These are phyloP conservation scores for Phialocephala subalpina DNA, from an alignment of 2,329 filamentous ascomycete species.

Conservation along the genomic window DNA sequence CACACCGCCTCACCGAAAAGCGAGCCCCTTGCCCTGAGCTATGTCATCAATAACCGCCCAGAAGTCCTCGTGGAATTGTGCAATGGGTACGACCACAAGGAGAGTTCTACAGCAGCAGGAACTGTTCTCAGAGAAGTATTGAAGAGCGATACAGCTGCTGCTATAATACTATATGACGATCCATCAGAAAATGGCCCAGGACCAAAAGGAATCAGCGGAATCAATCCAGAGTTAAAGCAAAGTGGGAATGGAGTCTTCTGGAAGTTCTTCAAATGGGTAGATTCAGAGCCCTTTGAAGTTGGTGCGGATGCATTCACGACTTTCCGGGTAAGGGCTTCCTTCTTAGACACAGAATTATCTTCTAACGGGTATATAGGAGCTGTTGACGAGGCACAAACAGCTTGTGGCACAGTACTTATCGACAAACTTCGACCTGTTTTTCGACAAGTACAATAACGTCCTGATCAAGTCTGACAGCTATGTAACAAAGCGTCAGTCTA, in stretches of 20 bases:
- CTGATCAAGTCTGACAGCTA: slow-evolving; percentile 94
- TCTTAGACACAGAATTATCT: background rate
- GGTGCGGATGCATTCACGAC: slow-evolving; percentile 98
- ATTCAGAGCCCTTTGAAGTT: slow-evolving; percentile 95
- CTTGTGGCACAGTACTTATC: slow-evolving; percentile 88
- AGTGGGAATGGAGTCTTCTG: slow-evolving; percentile 90
- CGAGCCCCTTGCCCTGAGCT: slow-evolving; percentile 86
- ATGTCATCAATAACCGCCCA: slow-evolving; percentile 85
- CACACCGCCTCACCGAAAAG: slow-evolving; percentile 69
- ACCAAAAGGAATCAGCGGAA: slow-evolving; percentile 77
- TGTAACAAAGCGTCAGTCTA: slow-evolving; percentile 97
- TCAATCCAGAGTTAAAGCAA: slow-evolving; percentile 79
- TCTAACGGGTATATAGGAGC: slow-evolving; percentile 68
- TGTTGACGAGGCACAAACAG: slow-evolving; percentile 92
- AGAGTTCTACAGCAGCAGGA: slow-evolving; percentile 91
- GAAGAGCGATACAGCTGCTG: slow-evolving; percentile 90
- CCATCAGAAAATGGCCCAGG: slow-evolving; percentile 72
- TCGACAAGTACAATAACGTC: slow-evolving; percentile 85
- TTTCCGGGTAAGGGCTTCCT: slow-evolving; percentile 73
- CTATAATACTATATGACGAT: slow-evolving; percentile 92
- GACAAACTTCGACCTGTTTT: slow-evolving; percentile 93
- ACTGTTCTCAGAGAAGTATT: slow-evolving; percentile 86
- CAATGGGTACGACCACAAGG: slow-evolving; percentile 86
- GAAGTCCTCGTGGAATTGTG: slow-evolving; percentile 90
- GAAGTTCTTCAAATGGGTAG: slow-evolving; percentile 97